Evolutionary conservation across 148 eudicot genomes (phyloP), one percentile per base, ranked within the genome.

Genomic region (Simmondsia chinensis): DNA sequence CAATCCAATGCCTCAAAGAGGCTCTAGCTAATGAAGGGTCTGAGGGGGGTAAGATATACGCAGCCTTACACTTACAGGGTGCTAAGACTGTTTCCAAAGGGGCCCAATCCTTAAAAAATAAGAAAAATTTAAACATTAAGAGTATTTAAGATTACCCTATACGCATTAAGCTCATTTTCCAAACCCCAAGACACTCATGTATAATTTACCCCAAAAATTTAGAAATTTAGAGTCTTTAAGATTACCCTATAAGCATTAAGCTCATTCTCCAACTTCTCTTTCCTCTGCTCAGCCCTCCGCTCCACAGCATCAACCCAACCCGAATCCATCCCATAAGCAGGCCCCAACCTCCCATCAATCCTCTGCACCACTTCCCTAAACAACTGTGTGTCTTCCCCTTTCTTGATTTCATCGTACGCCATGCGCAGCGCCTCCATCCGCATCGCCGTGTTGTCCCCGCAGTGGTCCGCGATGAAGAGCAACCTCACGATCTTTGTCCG

Each of bases 191-290:
- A n/a, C n/a, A n/a, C n/a, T n/a, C n/a, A n/a, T n/a, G n/a, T n/a
- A n/a, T n/a, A n/a, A n/a, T n/a, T n/a, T n/a, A n/a, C n/a, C n/a
- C n/a, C n/a, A n/a, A n/a, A n/a, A n/a, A n/a, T n/a, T n/a, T n/a
- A n/a, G n/a, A n/a, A n/a, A n/a, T n/a, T n/a, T n/a, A n/a, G n/a
- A n/a, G n/a, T n/a, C n/a, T n/a, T n/a, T n/a, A n/a, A n/a, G n/a
- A n/a, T n/a, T 72, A 83, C 96, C 64, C 89, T 61, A 61, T 80
- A 83, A 48, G 94, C 86, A 73, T 82, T 91, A 27, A 91, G 93
- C 26, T 84, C 95, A 31, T 63, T 84, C 72, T 89, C 97, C 9
- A 89, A 79, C 56, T 74, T 91, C 69, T 85, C 97, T 54, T 72
- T 85, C 74, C 73, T 63, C 59, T 46, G 72, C 46, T 91, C 95